phyloP scores from a whole-genome alignment of 495 filamentous ascomycete genomes.

The Lasiosphaeris hirsuta region DNA sequence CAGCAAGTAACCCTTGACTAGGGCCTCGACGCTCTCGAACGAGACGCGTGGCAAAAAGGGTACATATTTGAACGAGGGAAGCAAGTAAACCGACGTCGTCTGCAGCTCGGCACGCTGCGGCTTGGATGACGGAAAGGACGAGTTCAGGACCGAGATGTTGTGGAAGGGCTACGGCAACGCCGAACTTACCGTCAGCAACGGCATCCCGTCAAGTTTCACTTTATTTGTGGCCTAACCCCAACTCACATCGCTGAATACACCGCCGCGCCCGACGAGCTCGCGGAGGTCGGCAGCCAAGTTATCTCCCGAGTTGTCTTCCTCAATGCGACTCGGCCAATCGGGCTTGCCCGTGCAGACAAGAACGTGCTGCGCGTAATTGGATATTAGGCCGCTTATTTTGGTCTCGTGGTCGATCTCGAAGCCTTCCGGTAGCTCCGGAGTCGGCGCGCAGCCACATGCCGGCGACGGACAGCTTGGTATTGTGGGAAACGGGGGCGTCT shows the following conservation, averaged over 20 bases:
- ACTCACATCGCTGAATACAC: constrained; percentile 67
- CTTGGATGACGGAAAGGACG: constrained; percentile 57
- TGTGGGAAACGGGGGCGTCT: constrained; percentile 40
- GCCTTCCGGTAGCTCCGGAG: constrained; percentile 59
- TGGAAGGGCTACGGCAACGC: constrained; percentile 64
- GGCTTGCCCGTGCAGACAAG: constrained; percentile 73
- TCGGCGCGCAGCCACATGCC: constrained; percentile 66
- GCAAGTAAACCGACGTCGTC: constrained; percentile 62
- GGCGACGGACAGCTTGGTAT: constrained; percentile 65
- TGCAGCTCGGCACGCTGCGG: constrained; percentile 36
- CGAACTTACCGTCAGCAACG: constrained; percentile 19
- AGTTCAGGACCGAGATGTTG: constrained; percentile 69
- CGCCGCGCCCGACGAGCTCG: constrained; percentile 60
- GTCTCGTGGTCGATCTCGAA: constrained; percentile 73
- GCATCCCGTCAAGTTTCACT: not conserved
- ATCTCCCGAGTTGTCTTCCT: constrained; percentile 49
- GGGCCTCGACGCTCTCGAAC: constrained; percentile 46
- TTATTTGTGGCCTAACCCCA: not conserved
- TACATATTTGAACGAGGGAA: constrained; percentile 77
- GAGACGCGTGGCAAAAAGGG: constrained; percentile 60
- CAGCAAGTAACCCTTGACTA: constrained; percentile 57
- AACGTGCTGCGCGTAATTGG: constrained; percentile 76
- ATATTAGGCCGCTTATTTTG: constrained; percentile 69
- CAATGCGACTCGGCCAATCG: constrained; percentile 77
- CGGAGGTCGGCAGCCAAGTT: constrained; percentile 71